These are phyloP conservation scores for Sporothrix brunneoviolacea DNA, from an alignment of 2,329 filamentous ascomycete species.

Conservation along the genomic window DNA sequence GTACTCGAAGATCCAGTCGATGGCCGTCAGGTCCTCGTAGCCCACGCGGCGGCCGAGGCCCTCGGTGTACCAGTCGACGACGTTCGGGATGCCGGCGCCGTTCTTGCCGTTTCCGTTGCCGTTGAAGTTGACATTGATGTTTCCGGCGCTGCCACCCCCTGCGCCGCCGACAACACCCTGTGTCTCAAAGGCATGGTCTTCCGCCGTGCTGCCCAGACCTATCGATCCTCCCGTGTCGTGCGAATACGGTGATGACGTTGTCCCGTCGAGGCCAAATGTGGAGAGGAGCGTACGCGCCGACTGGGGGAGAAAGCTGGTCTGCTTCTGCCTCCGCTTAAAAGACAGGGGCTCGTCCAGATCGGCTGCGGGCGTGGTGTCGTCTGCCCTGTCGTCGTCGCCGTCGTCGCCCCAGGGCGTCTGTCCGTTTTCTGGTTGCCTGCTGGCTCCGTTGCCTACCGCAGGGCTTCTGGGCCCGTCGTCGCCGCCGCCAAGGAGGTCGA, in stretches of 20 bases:
- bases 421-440: neutral
- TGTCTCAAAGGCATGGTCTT: constrained; percentile 7
- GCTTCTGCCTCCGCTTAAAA: constrained; percentile 64
- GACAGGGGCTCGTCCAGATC: constrained; percentile 49
- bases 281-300: constrained; percentile 41
- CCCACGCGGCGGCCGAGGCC: constrained; percentile 83
- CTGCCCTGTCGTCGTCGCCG: constrained; percentile 27
- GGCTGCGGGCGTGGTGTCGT: constrained; percentile 49
- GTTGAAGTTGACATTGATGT: constrained; percentile 26
- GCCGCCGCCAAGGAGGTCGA: constrained; percentile 35
- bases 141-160: neutral
- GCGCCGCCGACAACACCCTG: constrained; percentile 8
- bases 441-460: neutral
- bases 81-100: constrained; percentile 9
- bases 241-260: neutral
- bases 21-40: constrained; percentile 93
- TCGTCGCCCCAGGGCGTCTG: neutral
- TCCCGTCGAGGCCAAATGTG: constrained; percentile 29
- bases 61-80: constrained; percentile 76
- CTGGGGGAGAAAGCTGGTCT: constrained; percentile 38
- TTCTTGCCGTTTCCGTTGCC: constrained; percentile 17
- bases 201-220: neutral
- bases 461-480: constrained; percentile 25
- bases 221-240: neutral
- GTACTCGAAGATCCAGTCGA: constrained; percentile 99